Evolutionary conservation across 1,284 basidiomycete species (phyloP).

Genomic region (Ustilago cynodontis): DNA sequence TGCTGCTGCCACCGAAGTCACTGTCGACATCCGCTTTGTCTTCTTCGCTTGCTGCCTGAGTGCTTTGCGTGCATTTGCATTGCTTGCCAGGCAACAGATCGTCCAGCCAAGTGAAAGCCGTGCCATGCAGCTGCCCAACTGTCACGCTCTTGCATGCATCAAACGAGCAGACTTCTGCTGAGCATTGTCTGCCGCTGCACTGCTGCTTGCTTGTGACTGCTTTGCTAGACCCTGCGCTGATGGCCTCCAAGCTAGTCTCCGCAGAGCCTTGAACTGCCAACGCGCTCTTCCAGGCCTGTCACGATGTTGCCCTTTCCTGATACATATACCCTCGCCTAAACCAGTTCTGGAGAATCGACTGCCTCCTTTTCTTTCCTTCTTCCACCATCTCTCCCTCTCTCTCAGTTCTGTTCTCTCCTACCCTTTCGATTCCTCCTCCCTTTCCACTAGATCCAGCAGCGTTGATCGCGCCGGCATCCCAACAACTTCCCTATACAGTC

Average conservation of each 20-base stretch:
- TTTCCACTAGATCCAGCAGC: conserved; percentile 27
- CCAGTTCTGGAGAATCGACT: background rate
- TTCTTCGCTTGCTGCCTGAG: background rate
- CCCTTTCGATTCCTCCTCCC: conserved; percentile 8
- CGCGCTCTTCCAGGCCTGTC: conserved; percentile 1
- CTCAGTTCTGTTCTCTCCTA: background rate
- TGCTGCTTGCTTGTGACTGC: background rate
- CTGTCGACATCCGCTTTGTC: background rate
- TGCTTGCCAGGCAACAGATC: conserved; percentile 7
- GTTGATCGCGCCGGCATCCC: conserved; percentile 45
- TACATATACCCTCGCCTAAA: conserved; percentile 3
- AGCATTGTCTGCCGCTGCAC: background rate
- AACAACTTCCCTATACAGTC: background rate
- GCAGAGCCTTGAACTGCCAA: background rate
- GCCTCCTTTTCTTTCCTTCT: background rate
- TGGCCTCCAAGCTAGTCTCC: background rate
- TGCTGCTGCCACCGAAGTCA: background rate
- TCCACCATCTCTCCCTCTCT: conserved; percentile 1
- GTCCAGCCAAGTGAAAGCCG: too few species aligned
- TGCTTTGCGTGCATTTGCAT: background rate
- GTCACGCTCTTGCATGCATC: conserved; percentile 6
- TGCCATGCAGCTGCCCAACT: conserved; percentile 5
- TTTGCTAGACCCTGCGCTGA: background rate
- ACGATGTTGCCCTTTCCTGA: background rate
- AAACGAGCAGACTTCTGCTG: background rate